A percentile compares a stretch with the other conserved stretches of the same genome.
Evolutionary conservation across 164 flowering plant species (phyloP).

Genomic region (Annona cherimola): DNA sequence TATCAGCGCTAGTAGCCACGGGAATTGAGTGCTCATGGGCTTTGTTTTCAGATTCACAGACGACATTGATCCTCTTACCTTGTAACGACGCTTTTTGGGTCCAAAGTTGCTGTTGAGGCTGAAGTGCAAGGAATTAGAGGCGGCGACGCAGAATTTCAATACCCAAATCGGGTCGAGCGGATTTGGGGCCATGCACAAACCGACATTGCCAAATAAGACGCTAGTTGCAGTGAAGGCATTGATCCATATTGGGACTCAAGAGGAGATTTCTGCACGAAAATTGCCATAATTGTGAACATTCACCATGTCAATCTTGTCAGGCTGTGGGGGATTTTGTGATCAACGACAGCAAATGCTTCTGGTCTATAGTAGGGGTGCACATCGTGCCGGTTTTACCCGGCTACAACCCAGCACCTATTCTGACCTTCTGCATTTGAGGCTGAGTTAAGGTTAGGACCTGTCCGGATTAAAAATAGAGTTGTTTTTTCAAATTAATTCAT

Average conservation of each 20-base stretch:
- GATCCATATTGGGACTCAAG: constrained; percentile 51
- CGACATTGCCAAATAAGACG: constrained; percentile 51
- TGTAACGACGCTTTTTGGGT: constrained; percentile 39
- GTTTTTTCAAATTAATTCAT: no score
- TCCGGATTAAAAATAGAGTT: no score
- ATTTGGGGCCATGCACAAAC: constrained; percentile 76
- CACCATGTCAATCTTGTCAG: constrained; percentile 84
- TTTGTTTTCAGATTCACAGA: constrained; percentile 37
- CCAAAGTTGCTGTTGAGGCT: constrained; percentile 75
- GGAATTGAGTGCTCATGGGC: constrained; percentile 40
- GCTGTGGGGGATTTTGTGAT: constrained; percentile 70
- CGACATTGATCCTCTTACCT: constrained; percentile 58
- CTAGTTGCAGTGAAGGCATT: constrained; percentile 83
- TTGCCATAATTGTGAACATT: constrained; percentile 68
- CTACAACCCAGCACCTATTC: no score
- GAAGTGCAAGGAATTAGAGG: constrained; percentile 51
- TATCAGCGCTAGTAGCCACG: constrained; percentile 24
- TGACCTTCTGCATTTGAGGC: no score
- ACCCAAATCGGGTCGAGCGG: constrained; percentile 72
- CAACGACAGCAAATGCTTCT: constrained; percentile 55
- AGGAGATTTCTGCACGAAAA: constrained; percentile 80
- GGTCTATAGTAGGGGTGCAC: no score
- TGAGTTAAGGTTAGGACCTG: no score
- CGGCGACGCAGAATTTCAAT: constrained; percentile 61
- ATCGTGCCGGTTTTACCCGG: no score